Evolutionary conservation across 2,329 filamentous ascomycete genomes (phyloP).

Genomic region (Fusarium buharicum): DNA sequence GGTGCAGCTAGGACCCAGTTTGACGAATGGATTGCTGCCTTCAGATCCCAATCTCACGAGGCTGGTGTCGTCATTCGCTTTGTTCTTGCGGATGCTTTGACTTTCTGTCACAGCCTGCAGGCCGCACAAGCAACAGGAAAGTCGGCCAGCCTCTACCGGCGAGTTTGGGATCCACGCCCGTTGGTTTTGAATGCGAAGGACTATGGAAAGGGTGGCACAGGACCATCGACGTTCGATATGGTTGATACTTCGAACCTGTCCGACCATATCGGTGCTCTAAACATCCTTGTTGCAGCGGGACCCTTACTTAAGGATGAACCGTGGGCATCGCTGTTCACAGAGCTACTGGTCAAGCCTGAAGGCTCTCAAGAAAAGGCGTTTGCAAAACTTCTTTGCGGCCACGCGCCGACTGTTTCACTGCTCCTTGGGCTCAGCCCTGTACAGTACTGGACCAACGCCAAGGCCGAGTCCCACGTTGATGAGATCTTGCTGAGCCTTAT

Average conservation of each 20-base stretch:
- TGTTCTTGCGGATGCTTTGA: slow-evolving; percentile 59
- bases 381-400: slow-evolving; percentile 57
- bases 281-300: slow-evolving; percentile 54
- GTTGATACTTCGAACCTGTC: slow-evolving; percentile 64
- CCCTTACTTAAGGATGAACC: slow-evolving; percentile 58
- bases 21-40: slow-evolving; percentile 56
- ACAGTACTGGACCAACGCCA: slow-evolving; percentile 63
- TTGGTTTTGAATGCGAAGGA: slow-evolving; percentile 56
- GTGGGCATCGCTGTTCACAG: slow-evolving; percentile 61
- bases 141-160: slow-evolving; percentile 56
- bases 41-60: slow-evolving; percentile 46
- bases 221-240: slow-evolving; percentile 61
- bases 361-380: slow-evolving; percentile 46
- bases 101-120: slow-evolving; percentile 64
- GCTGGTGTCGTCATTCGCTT: slow-evolving; percentile 57
- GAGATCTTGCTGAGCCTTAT: slow-evolving; percentile 50
- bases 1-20: slow-evolving; percentile 58
- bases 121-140: slow-evolving; percentile 47
- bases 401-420: slow-evolving; percentile 58
- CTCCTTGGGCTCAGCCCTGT: slow-evolving; percentile 62
- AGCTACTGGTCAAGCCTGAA: slow-evolving; percentile 53
- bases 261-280: slow-evolving; percentile 54
- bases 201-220: slow-evolving; percentile 52
- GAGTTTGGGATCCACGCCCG: slow-evolving; percentile 52
- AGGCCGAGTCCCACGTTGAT: slow-evolving; percentile 53